Conservation (phyloP, 768 basidiomycete genomes). For the Crassisporium funariophilum region DNA sequence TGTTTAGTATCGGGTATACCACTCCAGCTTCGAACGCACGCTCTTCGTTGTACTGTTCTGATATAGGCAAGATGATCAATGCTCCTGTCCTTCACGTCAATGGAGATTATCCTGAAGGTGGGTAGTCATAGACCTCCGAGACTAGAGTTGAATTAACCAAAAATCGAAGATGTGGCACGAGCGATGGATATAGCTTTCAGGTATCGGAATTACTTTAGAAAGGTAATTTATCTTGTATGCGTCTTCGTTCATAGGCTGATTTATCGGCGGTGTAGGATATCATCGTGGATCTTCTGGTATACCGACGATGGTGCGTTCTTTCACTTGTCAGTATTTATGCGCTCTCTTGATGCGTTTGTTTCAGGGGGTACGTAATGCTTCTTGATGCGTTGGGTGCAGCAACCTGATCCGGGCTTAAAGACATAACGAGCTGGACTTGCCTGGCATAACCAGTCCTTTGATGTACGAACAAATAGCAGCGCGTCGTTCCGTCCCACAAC, state of each 20-base stretch:
- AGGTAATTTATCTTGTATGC: conserved; percentile 16
- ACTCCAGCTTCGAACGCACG: conserved; percentile 84
- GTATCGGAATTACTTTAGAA: conserved; percentile 78
- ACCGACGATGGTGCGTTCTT: conserved; percentile 69
- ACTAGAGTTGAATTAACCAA: neutral
- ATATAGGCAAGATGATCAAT: conserved; percentile 88
- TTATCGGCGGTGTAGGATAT: conserved; percentile 54
- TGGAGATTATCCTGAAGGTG: conserved; percentile 87
- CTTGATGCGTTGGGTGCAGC: neutral
- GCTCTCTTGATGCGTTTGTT: neutral
- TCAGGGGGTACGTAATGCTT: conserved; percentile 40
- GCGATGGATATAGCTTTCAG: conserved; percentile 89
- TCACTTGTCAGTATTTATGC: neutral
- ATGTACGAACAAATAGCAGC: conserved; percentile 91
- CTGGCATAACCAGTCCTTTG: conserved; percentile 82
- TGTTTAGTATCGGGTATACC: conserved; percentile 82
- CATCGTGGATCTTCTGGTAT: conserved; percentile 87
- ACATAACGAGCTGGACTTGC: conserved; percentile 89
- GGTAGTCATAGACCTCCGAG: conserved; percentile 7
- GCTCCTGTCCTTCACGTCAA: conserved; percentile 90
- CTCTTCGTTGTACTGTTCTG: conserved; percentile 86
- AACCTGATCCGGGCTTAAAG: conserved; percentile 34
- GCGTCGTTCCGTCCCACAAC: conserved; percentile 72
- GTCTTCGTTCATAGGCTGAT: neutral
- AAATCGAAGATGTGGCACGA: conserved; percentile 67